phyloP scores from a whole-genome alignment of 768 basidiomycete genomes.

The Dentipellis sp. region DNA sequence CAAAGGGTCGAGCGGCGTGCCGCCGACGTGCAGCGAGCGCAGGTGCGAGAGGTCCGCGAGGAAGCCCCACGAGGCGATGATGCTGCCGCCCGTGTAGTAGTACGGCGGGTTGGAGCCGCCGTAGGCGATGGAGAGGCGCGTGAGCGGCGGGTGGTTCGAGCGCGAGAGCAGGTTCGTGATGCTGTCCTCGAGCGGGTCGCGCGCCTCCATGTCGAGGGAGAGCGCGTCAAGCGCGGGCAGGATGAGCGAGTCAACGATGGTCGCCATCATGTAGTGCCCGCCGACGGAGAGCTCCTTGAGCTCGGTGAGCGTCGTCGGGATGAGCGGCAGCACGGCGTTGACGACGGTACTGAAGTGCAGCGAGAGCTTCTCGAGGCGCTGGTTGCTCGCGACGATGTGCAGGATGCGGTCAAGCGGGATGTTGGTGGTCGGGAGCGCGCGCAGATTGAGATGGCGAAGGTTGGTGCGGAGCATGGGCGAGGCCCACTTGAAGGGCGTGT shows the following conservation, averaged over 20 bases:
- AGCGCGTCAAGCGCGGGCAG: constrained; percentile 51
- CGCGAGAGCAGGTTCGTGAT: constrained; percentile 52
- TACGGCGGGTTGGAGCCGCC: constrained; percentile 30
- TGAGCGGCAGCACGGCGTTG: constrained; percentile 54
- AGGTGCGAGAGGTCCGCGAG: constrained; percentile 50
- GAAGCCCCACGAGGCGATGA: constrained; percentile 60
- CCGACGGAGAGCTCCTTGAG: constrained; percentile 51
- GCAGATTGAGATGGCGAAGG: constrained; percentile 50
- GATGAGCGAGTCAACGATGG: constrained; percentile 51
- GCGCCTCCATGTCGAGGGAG: constrained; percentile 60
- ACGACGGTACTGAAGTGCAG: constrained; percentile 56
- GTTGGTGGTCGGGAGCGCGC: constrained; percentile 53
- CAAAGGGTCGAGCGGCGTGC: constrained; percentile 57
- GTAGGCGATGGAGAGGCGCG: constrained; percentile 56
- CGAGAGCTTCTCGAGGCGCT: constrained; percentile 42
- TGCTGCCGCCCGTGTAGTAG: constrained; percentile 50
- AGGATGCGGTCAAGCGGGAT: constrained; percentile 62
- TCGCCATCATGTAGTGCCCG: constrained; percentile 56
- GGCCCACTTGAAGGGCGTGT: constrained; percentile 71
- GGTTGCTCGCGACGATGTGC: constrained; percentile 53
- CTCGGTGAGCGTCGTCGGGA: constrained; percentile 40
- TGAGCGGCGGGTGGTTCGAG: constrained; percentile 47
- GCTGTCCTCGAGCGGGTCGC: constrained; percentile 71
- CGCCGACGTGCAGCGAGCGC: constrained; percentile 51
- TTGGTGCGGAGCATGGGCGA: constrained; percentile 60